Evolutionary conservation across 495 filamentous ascomycete genomes (phyloP), one percentile per base, ranked within the genome.

Genomic region (Podospora australis): DNA sequence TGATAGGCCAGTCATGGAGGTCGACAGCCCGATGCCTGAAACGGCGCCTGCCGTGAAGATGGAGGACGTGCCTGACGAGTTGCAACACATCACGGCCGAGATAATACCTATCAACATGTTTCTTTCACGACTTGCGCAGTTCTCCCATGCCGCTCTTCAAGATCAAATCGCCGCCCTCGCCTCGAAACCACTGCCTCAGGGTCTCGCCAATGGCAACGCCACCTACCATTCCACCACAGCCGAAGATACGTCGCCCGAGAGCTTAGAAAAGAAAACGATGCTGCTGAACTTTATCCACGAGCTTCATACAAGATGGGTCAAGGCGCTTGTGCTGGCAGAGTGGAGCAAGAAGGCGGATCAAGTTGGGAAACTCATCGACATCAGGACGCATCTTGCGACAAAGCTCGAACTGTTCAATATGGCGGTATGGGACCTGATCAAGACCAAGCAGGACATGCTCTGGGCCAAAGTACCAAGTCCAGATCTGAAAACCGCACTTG

Each of bases 401-500:
- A 78, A 87, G 57, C 70, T 78, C 39, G 58, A 66, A 22, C 60
- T 72, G 29, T 88, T 86, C 53, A 60, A 73, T 24, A 56, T 67
- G 6, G 75, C 80, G 16, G 69, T 82, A 13, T 69, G 77, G 44
- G 73, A 74, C 48, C 67, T 95, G 47, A 79, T 80, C 36, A 73
- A 84, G 25, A 69, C 87, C 53, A 90, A 92, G 65, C 65, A 76
- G 50, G 75, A 80, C 44, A 73, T 92, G 42, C 70, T 73, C 19
- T 70, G 65, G 48, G 78, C 79, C 46, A 73, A 87, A 62, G 71
- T 94, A 39, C 86, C 86, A 9, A 91, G 87, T 59, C 92, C 92
- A 2, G 92, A 98, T 66, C 70, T 97, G 20, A 83, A 80, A 63
- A 96, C 94, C 2, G 94, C 94, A 6, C 66, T 96, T 23, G 81